Conservation (phyloP, 1,284 basidiomycete species). For the Trichosporon coremiiforme region DNA sequence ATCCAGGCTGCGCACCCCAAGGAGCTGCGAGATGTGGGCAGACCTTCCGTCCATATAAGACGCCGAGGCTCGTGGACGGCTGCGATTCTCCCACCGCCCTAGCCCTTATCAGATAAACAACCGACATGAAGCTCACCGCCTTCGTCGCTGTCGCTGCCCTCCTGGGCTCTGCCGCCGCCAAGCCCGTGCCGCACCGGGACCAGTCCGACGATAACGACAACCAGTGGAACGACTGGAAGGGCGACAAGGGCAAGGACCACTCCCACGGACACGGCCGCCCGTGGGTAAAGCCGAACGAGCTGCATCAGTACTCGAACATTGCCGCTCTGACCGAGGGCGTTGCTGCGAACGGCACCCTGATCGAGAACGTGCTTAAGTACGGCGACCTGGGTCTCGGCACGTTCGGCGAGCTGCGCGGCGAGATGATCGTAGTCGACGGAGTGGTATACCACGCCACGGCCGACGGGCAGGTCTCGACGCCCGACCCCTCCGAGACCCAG, state of each 20-base stretch:
- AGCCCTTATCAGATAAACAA: background rate
- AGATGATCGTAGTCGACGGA: constrained; percentile 27
- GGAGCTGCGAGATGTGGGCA: no score
- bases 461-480: background rate
- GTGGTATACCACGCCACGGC: constrained; percentile 19
- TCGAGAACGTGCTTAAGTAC: constrained; percentile 14
- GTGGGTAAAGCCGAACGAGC: constrained; percentile 13
- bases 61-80: background rate
- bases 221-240: background rate
- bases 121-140: constrained; percentile 18
- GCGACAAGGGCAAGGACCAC: background rate
- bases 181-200: constrained; percentile 13
- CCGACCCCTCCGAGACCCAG: background rate
- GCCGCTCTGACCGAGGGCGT: constrained; percentile 21
- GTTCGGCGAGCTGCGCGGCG: constrained; percentile 17
- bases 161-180: background rate
- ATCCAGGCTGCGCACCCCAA: no score
- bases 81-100: background rate
- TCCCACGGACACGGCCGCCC: background rate
- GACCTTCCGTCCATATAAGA: background rate
- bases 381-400: constrained; percentile 25
- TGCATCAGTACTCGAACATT: constrained; percentile 25
- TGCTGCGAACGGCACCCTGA: constrained; percentile 16
- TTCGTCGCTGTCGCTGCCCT: constrained; percentile 17
- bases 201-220: background rate